phyloP scores from a whole-genome alignment of 2,329 filamentous ascomycete genomes.

The Curvularia eragrostidis region DNA sequence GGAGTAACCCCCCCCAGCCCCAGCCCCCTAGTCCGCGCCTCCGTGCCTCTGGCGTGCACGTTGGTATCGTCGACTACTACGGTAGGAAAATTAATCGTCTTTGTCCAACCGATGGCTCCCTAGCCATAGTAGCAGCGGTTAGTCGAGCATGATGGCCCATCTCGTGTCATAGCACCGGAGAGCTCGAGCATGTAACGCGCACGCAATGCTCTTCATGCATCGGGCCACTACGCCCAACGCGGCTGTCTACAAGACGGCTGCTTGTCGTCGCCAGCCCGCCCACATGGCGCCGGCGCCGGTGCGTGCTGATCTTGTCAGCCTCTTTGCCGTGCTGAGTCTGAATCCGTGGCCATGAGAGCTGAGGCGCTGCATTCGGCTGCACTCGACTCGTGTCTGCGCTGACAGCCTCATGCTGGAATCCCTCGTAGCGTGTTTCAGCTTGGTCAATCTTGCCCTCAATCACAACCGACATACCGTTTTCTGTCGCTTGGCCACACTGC shows the following conservation, averaged over 20 bases:
- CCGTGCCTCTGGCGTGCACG: no score
- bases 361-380: not conserved
- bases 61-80: no score
- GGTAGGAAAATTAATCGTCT: no score
- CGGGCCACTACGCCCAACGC: constrained; percentile 6
- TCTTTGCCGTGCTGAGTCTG: constrained; percentile 5
- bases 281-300: not conserved
- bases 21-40: no score
- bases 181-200: constrained; percentile 9
- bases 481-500: constrained; percentile 15
- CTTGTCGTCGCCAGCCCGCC: not conserved
- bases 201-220: constrained; percentile 12
- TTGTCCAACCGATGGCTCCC: constrained; percentile 1
- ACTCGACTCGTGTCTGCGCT: constrained; percentile 11
- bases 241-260: not conserved
- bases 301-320: constrained; percentile 12
- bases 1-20: no score
- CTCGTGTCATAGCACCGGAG: constrained; percentile 5
- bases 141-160: constrained; percentile 3
- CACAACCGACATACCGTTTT: constrained; percentile 23
- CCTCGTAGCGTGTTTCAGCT: constrained; percentile 33
- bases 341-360: not conserved
- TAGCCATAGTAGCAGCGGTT: not conserved
- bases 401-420: constrained; percentile 16
- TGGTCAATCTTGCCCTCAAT: constrained; percentile 18